Percentiles rank a stretch among this genome's conserved stretches.
Evolutionary conservation across 768 basidiomycete genomes (phyloP).

Genomic region (Terana coerulea): DNA sequence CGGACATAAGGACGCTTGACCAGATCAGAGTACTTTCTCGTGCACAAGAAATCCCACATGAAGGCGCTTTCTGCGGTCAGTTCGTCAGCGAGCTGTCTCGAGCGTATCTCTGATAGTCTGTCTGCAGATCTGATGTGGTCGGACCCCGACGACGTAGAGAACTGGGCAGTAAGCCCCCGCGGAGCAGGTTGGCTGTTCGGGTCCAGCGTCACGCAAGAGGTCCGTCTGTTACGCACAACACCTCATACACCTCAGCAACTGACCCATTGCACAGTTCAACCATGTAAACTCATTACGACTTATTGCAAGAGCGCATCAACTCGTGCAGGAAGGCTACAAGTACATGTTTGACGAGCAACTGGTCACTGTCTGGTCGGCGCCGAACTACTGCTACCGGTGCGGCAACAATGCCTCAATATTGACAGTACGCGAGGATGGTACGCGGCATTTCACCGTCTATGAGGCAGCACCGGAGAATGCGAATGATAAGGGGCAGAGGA

Average conservation of each 20-base stretch:
- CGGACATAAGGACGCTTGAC: slow-evolving; percentile 92
- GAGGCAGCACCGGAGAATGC: slow-evolving; percentile 89
- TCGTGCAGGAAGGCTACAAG: slow-evolving; percentile 95
- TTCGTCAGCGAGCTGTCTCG: neutral
- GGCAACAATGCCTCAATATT: slow-evolving; percentile 92
- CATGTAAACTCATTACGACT: slow-evolving; percentile 84
- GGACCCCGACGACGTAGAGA: slow-evolving; percentile 91
- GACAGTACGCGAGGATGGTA: slow-evolving; percentile 69
- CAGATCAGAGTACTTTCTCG: slow-evolving; percentile 90
- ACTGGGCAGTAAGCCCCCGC: slow-evolving; percentile 95
- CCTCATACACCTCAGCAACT: neutral
- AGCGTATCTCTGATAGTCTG: slow-evolving; percentile 1
- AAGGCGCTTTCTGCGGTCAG: slow-evolving; percentile 94
- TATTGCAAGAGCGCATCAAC: slow-evolving; percentile 94
- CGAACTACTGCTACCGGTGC: slow-evolving; percentile 83
- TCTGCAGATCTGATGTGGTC: slow-evolving; percentile 93
- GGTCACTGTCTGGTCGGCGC: slow-evolving; percentile 91
- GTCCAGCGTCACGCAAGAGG: slow-evolving; percentile 74
- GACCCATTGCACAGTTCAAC: slow-evolving; percentile 60
- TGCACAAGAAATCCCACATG: slow-evolving; percentile 98
- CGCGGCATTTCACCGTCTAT: slow-evolving; percentile 75
- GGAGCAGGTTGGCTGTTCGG: slow-evolving; percentile 98
- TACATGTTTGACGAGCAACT: slow-evolving; percentile 94
- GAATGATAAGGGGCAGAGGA: slow-evolving; percentile 68
- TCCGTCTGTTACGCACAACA: slow-evolving; percentile 26